Evolutionary conservation across 345 rosid genomes (phyloP).

Genomic region (Camelina laxa): DNA sequence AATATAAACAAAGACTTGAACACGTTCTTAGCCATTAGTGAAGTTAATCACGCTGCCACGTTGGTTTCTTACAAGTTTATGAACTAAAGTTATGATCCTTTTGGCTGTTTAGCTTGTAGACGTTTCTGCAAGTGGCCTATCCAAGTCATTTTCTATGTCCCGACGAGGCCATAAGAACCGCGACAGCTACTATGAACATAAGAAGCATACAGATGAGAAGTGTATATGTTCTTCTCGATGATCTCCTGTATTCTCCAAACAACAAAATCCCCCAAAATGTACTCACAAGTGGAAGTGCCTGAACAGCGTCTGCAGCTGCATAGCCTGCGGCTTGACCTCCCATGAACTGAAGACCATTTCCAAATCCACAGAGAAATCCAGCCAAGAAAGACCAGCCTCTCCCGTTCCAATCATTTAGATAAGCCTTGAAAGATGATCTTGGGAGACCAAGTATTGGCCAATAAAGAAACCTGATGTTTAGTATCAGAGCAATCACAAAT

Average conservation of each 20-base stretch:
- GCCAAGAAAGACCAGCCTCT: conserved; percentile 86
- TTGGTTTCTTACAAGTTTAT: not conserved
- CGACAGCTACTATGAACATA: conserved; percentile 81
- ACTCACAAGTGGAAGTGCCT: conserved; percentile 93
- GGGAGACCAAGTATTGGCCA: conserved; percentile 63
- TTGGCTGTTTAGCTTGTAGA: not conserved
- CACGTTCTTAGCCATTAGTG: not conserved
- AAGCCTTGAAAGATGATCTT: conserved; percentile 69
- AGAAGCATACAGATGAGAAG: conserved; percentile 65
- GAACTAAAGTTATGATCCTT: not conserved
- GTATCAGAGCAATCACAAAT: conserved; percentile 60
- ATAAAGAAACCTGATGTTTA: conserved; percentile 69
- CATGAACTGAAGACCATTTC: conserved; percentile 88
- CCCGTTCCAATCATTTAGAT: conserved; percentile 74
- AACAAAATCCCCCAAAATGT: conserved; percentile 84
- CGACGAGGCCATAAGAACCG: conserved; percentile 75
- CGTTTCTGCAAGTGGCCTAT: not conserved
- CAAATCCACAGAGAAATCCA: conserved; percentile 80
- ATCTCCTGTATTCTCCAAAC: conserved; percentile 85
- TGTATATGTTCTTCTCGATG: conserved; percentile 67
- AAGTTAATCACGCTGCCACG: not conserved
- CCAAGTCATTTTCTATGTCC: conserved; percentile 65
- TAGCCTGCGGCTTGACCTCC: conserved; percentile 96
- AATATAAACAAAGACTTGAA: conserved; percentile 15
- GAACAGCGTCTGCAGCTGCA: conserved; percentile 91